Percentiles rank a stretch among this genome's conserved stretches.
Evolutionary conservation across 129 eudicot genomes (phyloP).

Genomic region (Tanacetum coccineum): DNA sequence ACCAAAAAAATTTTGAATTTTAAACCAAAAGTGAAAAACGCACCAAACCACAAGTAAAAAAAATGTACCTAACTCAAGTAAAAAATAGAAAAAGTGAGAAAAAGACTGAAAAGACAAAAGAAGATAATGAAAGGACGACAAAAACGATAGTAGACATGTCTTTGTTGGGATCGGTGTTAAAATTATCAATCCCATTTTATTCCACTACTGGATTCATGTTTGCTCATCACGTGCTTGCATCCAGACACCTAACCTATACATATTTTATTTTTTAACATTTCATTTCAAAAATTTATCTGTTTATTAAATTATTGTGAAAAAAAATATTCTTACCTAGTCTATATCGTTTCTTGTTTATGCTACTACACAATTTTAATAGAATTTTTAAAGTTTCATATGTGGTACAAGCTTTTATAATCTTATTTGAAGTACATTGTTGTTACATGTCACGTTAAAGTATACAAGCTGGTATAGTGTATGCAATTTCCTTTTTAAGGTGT

Average conservation of each 20-base stretch:
- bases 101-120: slow-evolving; percentile 32
- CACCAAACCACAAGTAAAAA: no score
- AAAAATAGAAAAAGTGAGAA: slow-evolving; percentile 12
- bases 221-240: slow-evolving; percentile 32
- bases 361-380: no score
- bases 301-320: background rate
- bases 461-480: no score
- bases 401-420: no score
- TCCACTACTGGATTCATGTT: slow-evolving; percentile 24
- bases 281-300: background rate
- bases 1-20: no score
- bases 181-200: slow-evolving; percentile 16
- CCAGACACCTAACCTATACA: slow-evolving; percentile 18
- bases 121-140: slow-evolving; percentile 40
- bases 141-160: slow-evolving; percentile 33
- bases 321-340: background rate
- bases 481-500: no score
- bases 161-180: slow-evolving; percentile 38
- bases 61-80: no score
- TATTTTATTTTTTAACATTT: background rate
- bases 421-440: no score
- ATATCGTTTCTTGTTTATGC: no score
- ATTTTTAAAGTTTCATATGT: no score
- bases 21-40: no score
- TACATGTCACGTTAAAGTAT: no score